phyloP scores from a whole-genome alignment of 164 flowering plant genomes.

The Vitis labrusca region DNA sequence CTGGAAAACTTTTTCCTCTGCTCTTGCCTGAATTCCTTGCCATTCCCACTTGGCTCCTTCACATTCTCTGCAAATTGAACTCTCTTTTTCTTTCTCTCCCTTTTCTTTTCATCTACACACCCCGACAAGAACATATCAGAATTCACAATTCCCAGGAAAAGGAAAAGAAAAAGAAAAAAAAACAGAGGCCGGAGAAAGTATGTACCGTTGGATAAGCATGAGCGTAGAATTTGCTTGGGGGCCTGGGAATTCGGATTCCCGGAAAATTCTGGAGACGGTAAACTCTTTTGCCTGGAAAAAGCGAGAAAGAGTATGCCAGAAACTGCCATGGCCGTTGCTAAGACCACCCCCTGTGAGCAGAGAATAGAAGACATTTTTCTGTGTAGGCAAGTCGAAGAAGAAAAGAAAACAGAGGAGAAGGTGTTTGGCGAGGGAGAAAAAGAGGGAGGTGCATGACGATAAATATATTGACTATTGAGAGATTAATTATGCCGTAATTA shows the following conservation, averaged over 20 bases:
- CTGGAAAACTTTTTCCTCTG: background rate
- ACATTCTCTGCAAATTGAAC: conserved; percentile 45
- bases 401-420: background rate
- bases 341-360: conserved; percentile 34
- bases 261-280: conserved; percentile 3
- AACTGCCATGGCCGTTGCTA: conserved; percentile 52
- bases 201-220: conserved; percentile 49
- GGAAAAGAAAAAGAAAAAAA: conserved; percentile 1
- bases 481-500: too few relatives aligned
- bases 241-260: conserved; percentile 7
- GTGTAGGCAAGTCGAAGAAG: background rate
- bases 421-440: background rate
- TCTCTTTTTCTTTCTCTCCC: conserved; percentile 33
- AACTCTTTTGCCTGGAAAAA: conserved; percentile 25
- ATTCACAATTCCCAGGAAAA: background rate
- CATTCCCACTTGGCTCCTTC: conserved; percentile 31
- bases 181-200: background rate
- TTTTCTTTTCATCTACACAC: conserved; percentile 23
- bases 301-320: conserved; percentile 40
- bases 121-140: background rate
- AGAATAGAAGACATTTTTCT: conserved; percentile 36
- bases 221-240: conserved; percentile 28
- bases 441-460: too few relatives aligned
- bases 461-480: too few relatives aligned
- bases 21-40: conserved; percentile 22